Conservation (phyloP, 495 filamentous ascomycete genomes). For the Pseudomonodictys pantanalensis region DNA sequence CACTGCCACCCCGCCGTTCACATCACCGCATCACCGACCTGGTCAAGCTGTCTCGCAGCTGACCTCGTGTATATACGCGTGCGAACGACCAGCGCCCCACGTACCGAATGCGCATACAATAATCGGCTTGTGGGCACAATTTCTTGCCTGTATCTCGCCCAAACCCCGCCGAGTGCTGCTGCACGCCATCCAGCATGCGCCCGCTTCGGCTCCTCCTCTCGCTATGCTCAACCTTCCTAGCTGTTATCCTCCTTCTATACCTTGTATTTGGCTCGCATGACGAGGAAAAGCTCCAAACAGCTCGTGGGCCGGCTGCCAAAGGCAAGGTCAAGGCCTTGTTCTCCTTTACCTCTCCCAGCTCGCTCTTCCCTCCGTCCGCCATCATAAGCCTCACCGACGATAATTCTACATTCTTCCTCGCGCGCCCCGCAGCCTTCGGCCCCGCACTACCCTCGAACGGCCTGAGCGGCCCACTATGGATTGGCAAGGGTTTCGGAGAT, state of each 20-base stretch:
- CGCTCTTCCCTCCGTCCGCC: constrained; percentile 89
- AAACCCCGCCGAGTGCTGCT: background rate
- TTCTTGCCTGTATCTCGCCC: constrained; percentile 10
- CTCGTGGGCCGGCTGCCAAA: constrained; percentile 1
- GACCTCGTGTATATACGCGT: background rate
- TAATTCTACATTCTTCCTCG: constrained; percentile 94
- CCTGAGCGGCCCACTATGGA: constrained; percentile 81
- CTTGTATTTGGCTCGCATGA: constrained; percentile 21
- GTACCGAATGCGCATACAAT: constrained; percentile 11
- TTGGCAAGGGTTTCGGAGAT: constrained; percentile 85
- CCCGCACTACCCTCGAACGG: constrained; percentile 71
- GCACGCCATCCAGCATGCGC: constrained; percentile 36
- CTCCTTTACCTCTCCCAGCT: constrained; percentile 64
- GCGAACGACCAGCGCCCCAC: background rate
- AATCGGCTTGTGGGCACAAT: constrained; percentile 11
- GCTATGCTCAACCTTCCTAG: constrained; percentile 36
- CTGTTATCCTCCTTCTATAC: constrained; percentile 39
- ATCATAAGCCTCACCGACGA: constrained; percentile 96
- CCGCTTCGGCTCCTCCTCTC: constrained; percentile 44
- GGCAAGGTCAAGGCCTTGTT: constrained; percentile 52
- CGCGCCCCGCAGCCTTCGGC: constrained; percentile 90
- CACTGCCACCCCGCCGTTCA: background rate
- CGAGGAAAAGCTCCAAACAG: constrained; percentile 3
- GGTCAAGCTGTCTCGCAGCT: constrained; percentile 1
- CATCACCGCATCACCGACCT: background rate